These are phyloP conservation scores for Phialophora tarda DNA, from an alignment of 2,329 filamentous ascomycete genomes.

Conservation along the genomic window DNA sequence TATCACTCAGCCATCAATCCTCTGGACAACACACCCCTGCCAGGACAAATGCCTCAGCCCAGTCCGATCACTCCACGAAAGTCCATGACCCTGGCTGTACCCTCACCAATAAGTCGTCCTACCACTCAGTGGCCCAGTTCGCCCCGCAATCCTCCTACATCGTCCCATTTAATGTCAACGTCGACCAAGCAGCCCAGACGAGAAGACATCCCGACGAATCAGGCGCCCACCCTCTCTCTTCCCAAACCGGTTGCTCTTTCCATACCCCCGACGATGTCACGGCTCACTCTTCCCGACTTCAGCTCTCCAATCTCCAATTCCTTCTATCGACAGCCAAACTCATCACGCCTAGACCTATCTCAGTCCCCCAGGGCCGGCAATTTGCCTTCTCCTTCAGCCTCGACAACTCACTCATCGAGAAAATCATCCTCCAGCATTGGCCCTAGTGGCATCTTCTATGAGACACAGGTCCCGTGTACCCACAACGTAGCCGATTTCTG, in stretches of 20 bases:
- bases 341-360: slow-evolving; percentile 24
- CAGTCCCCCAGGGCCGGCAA: slow-evolving; percentile 13
- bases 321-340: slow-evolving; percentile 24
- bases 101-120: slow-evolving; percentile 6
- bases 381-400: background rate
- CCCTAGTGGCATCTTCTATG: slow-evolving; percentile 29
- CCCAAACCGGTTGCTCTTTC: slow-evolving; percentile 16
- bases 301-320: slow-evolving; percentile 11
- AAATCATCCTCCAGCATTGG: slow-evolving; percentile 26
- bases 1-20: slow-evolving; percentile 25
- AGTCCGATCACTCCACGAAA: background rate
- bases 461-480: slow-evolving; percentile 24
- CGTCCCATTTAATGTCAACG: background rate
- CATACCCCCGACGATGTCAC: background rate
- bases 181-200: background rate
- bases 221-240: background rate
- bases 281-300: background rate
- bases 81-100: slow-evolving; percentile 10
- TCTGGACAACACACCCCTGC: slow-evolving; percentile 17
- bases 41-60: slow-evolving; percentile 8
- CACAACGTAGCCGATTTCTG: slow-evolving; percentile 20
- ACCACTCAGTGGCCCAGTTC: background rate
- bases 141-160: background rate
- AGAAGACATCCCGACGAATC: background rate
- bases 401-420: slow-evolving; percentile 4